Conservation (phyloP, 2,329 filamentous ascomycete species). For the Tympanopsis confertula region DNA sequence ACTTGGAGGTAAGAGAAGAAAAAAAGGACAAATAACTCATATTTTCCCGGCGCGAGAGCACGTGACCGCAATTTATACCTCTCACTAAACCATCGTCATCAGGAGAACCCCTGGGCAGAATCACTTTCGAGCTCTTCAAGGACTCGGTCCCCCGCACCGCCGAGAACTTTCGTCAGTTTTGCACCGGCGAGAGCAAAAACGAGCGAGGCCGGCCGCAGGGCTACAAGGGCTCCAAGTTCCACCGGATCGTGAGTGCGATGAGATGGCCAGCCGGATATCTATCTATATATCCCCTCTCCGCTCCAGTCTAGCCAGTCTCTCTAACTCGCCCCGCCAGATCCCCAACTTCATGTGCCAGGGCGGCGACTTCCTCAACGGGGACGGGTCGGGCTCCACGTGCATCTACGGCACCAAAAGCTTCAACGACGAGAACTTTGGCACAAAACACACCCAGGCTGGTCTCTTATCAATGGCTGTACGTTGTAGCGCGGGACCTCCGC, state of each 20-base stretch:
- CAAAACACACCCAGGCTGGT: constrained; percentile 65
- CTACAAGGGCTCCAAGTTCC: constrained; percentile 91
- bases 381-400: constrained; percentile 76
- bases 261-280: background rate
- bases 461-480: constrained; percentile 86
- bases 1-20: constrained; percentile 57
- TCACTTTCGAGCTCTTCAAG: constrained; percentile 84
- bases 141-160: constrained; percentile 76
- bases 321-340: constrained; percentile 42
- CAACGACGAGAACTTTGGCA: constrained; percentile 56
- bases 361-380: constrained; percentile 86
- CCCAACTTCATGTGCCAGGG: constrained; percentile 96
- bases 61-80: constrained; percentile 63
- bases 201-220: constrained; percentile 68
- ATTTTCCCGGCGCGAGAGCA: background rate
- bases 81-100: constrained; percentile 46
- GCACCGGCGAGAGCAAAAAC: constrained; percentile 84
- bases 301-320: constrained; percentile 2
- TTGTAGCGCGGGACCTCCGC: constrained; percentile 9
- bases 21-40: constrained; percentile 2
- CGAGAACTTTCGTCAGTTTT: constrained; percentile 95
- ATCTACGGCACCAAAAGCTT: constrained; percentile 73
- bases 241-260: constrained; percentile 63
- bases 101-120: constrained; percentile 78
- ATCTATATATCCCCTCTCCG: constrained; percentile 3